These are phyloP conservation scores for Mycena olivaceomarginata DNA, from an alignment of 768 basidiomycete genomes.

Conservation along the genomic window DNA sequence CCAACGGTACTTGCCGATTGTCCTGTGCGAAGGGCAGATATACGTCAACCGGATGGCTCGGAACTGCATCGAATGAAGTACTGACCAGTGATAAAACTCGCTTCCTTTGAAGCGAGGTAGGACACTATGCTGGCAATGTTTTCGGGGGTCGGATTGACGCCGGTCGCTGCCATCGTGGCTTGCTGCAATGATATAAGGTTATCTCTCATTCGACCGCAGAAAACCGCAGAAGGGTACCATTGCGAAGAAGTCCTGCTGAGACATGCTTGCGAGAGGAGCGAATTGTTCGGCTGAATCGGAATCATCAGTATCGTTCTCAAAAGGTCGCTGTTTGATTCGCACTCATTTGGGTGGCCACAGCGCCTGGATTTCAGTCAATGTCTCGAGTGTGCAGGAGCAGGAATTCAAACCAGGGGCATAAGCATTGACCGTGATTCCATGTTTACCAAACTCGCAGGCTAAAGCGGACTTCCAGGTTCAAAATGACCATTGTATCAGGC, in stretches of 20 bases:
- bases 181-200: constrained; percentile 22
- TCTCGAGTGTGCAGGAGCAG: not conserved
- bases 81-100: constrained; percentile 53
- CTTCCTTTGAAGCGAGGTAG: constrained; percentile 55
- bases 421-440: constrained; percentile 43
- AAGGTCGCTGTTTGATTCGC: not conserved
- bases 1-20: constrained; percentile 15
- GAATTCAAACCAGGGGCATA: constrained; percentile 35
- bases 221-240: not conserved
- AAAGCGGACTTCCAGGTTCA: too few species aligned
- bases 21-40: not conserved
- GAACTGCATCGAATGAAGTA: not conserved
- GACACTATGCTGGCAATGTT: constrained; percentile 55
- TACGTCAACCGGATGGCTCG: not conserved
- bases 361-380: constrained; percentile 7
- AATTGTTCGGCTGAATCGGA: constrained; percentile 22
- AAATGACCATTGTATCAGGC: too few species aligned
- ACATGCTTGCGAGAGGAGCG: not conserved
- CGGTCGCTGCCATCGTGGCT: constrained; percentile 42
- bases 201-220: not conserved
- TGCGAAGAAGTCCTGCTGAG: constrained; percentile 24
- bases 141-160: constrained; percentile 44
- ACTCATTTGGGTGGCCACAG: constrained; percentile 40
- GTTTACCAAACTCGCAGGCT: constrained; percentile 39
- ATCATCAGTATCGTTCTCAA: not conserved